A percentile compares a stretch with the other conserved stretches of the same genome.
These are phyloP conservation scores for Rasamsonia emersonii DNA, from an alignment of 2,329 filamentous ascomycete genomes.

Conservation along the genomic window DNA sequence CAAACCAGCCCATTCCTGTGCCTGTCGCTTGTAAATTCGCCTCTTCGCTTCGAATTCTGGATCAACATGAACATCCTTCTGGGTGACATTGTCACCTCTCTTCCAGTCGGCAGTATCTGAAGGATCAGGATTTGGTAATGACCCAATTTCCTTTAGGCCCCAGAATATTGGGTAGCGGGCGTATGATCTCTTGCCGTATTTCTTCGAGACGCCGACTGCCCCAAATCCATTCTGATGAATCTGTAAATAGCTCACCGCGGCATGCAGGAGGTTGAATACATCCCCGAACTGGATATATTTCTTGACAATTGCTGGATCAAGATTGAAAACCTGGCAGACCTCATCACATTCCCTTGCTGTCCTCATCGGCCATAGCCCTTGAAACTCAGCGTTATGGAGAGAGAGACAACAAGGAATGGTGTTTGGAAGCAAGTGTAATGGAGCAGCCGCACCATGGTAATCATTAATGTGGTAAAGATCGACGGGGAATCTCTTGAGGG, in stretches of 20 bases:
- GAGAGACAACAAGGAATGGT: slow-evolving; percentile 51
- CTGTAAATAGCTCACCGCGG: slow-evolving; percentile 52
- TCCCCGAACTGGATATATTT: slow-evolving; percentile 55
- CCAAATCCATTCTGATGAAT: slow-evolving; percentile 55
- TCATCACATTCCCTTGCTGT: slow-evolving; percentile 47
- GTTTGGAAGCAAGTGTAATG: slow-evolving; percentile 51
- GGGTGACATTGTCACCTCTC: slow-evolving; percentile 38
- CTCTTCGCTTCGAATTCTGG: slow-evolving; percentile 42
- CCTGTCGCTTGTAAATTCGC: slow-evolving; percentile 43
- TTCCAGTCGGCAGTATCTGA: slow-evolving; percentile 50
- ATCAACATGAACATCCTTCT: slow-evolving; percentile 41
- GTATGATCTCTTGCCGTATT: slow-evolving; percentile 54
- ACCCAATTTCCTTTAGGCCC: slow-evolving; percentile 49
- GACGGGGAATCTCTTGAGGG: slow-evolving; percentile 49
- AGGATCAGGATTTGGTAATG: slow-evolving; percentile 54
- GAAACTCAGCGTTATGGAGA: slow-evolving; percentile 57
- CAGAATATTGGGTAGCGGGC: slow-evolving; percentile 57
- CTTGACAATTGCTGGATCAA: slow-evolving; percentile 43
- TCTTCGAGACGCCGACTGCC: slow-evolving; percentile 54
- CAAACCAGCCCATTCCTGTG: slow-evolving; percentile 54
- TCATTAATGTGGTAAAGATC: slow-evolving; percentile 55
- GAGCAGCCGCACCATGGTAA: slow-evolving; percentile 51
- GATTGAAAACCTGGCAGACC: slow-evolving; percentile 52
- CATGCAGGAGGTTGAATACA: slow-evolving; percentile 55
- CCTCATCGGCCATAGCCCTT: slow-evolving; percentile 57